Evolutionary conservation across 495 filamentous ascomycete species (phyloP), one percentile per base, ranked within the genome.

Genomic region (Penicillium pulvis): DNA sequence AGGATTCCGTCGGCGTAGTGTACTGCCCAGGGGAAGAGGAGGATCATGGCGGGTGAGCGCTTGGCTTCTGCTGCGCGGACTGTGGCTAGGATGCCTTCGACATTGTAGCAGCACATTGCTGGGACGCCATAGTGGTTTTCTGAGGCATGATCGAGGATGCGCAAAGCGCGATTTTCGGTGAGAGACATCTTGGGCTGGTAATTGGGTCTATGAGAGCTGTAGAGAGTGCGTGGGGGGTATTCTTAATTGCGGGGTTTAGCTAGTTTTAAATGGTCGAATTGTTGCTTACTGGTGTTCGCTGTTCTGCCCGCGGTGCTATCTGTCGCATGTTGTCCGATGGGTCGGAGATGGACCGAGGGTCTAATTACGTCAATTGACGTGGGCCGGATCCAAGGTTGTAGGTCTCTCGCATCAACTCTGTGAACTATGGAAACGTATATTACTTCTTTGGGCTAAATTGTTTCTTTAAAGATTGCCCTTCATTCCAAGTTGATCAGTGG

Each of bases 11-110:
- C 78, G 35, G 86, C 86, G 75, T 91, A 91, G 76, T 84, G 73
- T 71, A 90, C 71, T 0, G 90, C 89, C 91, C 91, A 95, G 53
- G 91, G 91, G 76, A 95, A 93, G 71, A 95, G 87, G 33, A 90
- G 86, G 65, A 95, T 84, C 84, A 92, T 90, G 56, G 88, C 85
- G 0, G 91, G 88, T 0, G 89, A 90, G 53, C 76, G 75, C 51
- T 90, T 88, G 30, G 82, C 79, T 74, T 91, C 88, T 55, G 90
- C 91, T 5, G 90, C 91, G 62, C 82, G 84, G 55, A 95, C 86
- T 1, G 86, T 86, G 24, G 89, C 91, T 48, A 92, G 82, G 71
- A 93, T 89, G 64, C 85, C 86, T 77, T 93, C 90, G 67, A 91
- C 81, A 79, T 93, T 93, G 84, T 95, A 95, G 79, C 84, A 88